These are phyloP conservation scores for Didymella arachidicola DNA, from an alignment of 2,329 filamentous ascomycete genomes.

Conservation along the genomic window DNA sequence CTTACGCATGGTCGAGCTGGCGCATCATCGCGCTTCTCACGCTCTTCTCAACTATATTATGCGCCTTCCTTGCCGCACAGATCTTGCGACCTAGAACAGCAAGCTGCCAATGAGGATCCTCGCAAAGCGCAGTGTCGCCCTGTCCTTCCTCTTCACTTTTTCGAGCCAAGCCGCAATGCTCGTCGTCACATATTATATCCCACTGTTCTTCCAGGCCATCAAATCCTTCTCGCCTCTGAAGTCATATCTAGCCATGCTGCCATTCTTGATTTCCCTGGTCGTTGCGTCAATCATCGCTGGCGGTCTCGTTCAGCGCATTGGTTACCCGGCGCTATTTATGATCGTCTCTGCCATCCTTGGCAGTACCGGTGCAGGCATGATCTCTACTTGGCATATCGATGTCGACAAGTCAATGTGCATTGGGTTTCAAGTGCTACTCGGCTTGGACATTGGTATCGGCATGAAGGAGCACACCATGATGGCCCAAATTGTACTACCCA, in stretches of 20 bases:
- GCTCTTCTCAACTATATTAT: background rate
- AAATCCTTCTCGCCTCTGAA: constrained; percentile 20
- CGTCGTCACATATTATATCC: constrained; percentile 25
- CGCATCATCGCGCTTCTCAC: background rate
- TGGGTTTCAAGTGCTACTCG: constrained; percentile 33
- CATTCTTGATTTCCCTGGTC: constrained; percentile 26
- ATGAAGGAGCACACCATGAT: constrained; percentile 52
- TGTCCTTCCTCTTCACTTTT: constrained; percentile 18
- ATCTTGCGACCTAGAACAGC: constrained; percentile 22
- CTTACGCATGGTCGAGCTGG: background rate
- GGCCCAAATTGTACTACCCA: constrained; percentile 49
- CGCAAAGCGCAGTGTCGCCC: constrained; percentile 24
- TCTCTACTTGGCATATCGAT: constrained; percentile 48
- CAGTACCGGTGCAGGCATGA: constrained; percentile 50
- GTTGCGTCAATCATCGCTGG: constrained; percentile 35
- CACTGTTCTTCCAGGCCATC: constrained; percentile 34
- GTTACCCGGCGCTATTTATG: constrained; percentile 55
- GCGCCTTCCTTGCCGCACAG: constrained; percentile 47
- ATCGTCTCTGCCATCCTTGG: constrained; percentile 44
- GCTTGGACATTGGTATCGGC: constrained; percentile 49
- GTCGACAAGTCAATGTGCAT: constrained; percentile 36
- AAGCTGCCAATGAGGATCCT: constrained; percentile 29
- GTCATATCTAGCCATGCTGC: constrained; percentile 26
- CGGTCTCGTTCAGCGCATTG: constrained; percentile 44
- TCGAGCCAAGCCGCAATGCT: constrained; percentile 13